Percentiles rank a stretch among this genome's conserved stretches.
phyloP scores from a whole-genome alignment of 345 rosid genomes.

The Hypericum androsaemum region DNA sequence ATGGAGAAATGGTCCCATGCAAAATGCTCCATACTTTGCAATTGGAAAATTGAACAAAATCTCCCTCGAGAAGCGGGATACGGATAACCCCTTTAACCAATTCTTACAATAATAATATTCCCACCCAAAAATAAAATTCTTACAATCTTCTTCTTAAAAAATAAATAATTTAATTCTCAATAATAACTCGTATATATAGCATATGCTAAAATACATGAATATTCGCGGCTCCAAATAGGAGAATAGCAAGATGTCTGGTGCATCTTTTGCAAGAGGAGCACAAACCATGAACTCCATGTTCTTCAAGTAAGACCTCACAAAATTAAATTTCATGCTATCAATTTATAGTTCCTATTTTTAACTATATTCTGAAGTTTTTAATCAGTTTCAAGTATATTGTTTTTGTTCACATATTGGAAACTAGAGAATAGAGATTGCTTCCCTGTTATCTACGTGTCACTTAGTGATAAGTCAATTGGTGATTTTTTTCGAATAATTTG shows the following conservation, averaged over 20 bases:
- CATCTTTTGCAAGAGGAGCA: conserved; percentile 25
- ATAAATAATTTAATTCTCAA: neutral
- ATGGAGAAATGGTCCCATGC: no score
- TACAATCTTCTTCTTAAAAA: neutral
- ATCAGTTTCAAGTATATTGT: neutral
- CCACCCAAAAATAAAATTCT: neutral
- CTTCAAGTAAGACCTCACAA: neutral
- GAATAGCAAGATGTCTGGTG: neutral
- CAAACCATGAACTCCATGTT: conserved; percentile 25
- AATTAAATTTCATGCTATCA: no score
- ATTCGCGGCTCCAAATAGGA: no score
- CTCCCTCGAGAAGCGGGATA: conserved; percentile 22
- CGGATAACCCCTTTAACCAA: conserved; percentile 5
- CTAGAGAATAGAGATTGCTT: no score
- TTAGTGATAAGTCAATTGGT: no score
- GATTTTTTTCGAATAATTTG: no score
- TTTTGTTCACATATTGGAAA: neutral
- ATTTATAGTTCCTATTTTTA: no score
- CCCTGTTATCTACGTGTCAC: no score
- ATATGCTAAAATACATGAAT: no score
- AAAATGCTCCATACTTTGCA: no score
- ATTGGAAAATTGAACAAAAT: neutral
- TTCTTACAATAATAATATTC: neutral
- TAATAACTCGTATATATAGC: no score
- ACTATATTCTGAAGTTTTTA: no score